Percentiles rank a stretch among this genome's conserved stretches.
Conservation (phyloP, 129 eudicot genomes). For the Cynara cardunculus region DNA sequence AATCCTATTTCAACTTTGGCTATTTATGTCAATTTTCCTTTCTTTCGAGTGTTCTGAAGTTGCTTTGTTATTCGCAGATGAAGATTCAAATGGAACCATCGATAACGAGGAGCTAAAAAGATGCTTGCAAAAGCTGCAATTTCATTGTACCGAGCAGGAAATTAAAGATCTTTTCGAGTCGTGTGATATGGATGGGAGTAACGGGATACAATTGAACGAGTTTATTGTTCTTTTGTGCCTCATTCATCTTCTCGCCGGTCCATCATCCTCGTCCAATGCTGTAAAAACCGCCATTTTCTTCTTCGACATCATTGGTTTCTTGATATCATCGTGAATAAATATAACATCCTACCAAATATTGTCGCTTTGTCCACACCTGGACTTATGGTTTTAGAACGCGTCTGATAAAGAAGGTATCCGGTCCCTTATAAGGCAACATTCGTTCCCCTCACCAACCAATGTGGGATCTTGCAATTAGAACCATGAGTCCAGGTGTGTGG, state of each 20-base stretch:
- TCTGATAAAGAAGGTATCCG: too few species aligned
- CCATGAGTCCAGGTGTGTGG: too few species aligned
- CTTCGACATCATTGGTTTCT: not conserved
- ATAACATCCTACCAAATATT: too few species aligned
- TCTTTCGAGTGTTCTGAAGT: not conserved
- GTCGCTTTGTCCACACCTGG: too few species aligned
- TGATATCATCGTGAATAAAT: not conserved
- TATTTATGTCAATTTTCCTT: too few species aligned
- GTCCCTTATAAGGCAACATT: too few species aligned
- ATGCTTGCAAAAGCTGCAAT: slow-evolving; percentile 56
- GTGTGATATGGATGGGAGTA: slow-evolving; percentile 57
- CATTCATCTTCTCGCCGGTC: slow-evolving; percentile 44
- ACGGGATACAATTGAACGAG: slow-evolving; percentile 66
- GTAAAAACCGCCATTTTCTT: slow-evolving; percentile 10
- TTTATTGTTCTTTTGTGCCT: slow-evolving; percentile 66
- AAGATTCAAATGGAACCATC: slow-evolving; percentile 56
- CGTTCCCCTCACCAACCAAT: too few species aligned
- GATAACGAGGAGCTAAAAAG: slow-evolving; percentile 61
- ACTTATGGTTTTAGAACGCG: too few species aligned
- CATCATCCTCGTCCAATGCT: slow-evolving; percentile 38
- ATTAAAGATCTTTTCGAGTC: slow-evolving; percentile 56
- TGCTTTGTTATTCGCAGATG: slow-evolving; percentile 39
- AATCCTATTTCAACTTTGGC: too few species aligned
- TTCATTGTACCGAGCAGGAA: slow-evolving; percentile 48
- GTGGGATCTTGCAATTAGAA: too few species aligned